Conservation (phyloP, 805 yeast species). For the Ogataea corticis region DNA sequence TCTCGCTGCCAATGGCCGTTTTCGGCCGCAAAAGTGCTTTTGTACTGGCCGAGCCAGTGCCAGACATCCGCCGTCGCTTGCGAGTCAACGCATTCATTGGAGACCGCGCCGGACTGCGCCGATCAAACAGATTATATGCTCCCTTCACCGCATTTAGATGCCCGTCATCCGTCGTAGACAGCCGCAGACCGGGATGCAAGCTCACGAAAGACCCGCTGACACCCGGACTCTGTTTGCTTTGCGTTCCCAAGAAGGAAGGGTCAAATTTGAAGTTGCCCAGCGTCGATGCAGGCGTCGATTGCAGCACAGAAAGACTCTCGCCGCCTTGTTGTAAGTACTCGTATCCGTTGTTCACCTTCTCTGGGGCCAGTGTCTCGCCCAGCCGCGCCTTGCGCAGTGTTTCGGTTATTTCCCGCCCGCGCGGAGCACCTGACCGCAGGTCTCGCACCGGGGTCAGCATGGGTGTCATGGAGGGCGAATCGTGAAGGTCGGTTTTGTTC, state of each 20-base stretch:
- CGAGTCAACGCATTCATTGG: conserved; percentile 13
- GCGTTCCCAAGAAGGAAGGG: conserved; percentile 1
- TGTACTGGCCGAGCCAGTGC: not conserved
- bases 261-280: conserved; percentile 14
- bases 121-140: conserved; percentile 34
- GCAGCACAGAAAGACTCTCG: not conserved
- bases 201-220: conserved; percentile 25
- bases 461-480: not conserved
- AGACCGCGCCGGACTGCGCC: conserved; percentile 12
- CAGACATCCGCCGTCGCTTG: conserved; percentile 21
- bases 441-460: conserved; percentile 18
- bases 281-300: conserved; percentile 16
- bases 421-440: conserved; percentile 5
- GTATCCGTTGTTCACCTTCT: conserved; percentile 22
- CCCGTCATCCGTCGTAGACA: conserved; percentile 23
- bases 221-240: conserved; percentile 9
- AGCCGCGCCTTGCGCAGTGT: conserved; percentile 27
- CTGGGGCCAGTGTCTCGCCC: conserved; percentile 31
- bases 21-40: not conserved
- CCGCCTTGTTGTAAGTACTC: conserved; percentile 14
- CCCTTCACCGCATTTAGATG: conserved; percentile 29
- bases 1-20: not conserved
- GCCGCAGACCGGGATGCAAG: conserved; percentile 25
- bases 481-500: no score
- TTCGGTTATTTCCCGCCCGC: conserved; percentile 19